These are phyloP conservation scores for Stephania yunnanensis DNA, from an alignment of 164 flowering plant species.

Conservation along the genomic window DNA sequence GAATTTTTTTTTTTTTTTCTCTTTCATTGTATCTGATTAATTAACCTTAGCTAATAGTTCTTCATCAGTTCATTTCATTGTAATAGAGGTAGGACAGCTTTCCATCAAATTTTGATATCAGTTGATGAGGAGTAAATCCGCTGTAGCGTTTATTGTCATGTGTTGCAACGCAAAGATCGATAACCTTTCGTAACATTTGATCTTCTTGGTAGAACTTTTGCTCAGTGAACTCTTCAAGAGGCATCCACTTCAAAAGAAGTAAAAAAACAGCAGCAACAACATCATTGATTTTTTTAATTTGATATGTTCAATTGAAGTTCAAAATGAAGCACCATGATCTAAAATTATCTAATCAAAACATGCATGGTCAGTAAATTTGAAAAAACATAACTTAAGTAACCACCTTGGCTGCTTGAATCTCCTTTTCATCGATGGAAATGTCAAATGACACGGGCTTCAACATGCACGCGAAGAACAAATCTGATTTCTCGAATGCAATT, in stretches of 20 bases:
- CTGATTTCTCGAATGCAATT: slow-evolving; percentile 59
- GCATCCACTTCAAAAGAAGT: slow-evolving; percentile 44
- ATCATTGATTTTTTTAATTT: not conserved
- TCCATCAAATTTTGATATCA: slow-evolving; percentile 55
- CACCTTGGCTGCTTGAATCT: slow-evolving; percentile 59
- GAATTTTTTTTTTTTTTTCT: not conserved
- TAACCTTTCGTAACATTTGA: slow-evolving; percentile 39
- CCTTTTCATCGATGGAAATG: slow-evolving; percentile 47
- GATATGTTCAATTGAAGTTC: no score
- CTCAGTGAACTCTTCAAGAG: slow-evolving; percentile 37
- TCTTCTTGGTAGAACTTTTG: slow-evolving; percentile 50
- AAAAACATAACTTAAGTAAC: not conserved
- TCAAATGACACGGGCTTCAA: slow-evolving; percentile 49
- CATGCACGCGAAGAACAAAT: slow-evolving; percentile 65
- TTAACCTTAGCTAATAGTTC: not conserved
- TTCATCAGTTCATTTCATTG: slow-evolving; percentile 12
- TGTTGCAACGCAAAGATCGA: slow-evolving; percentile 40
- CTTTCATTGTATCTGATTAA: not conserved
- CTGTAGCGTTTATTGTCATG: slow-evolving; percentile 24
- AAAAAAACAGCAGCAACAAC: not conserved
- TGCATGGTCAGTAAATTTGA: not conserved
- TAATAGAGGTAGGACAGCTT: slow-evolving; percentile 43
- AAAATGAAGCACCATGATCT: no score
- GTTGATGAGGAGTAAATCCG: slow-evolving; percentile 41
- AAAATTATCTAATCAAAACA: no score